Conservation (phyloP, 2,329 filamentous ascomycete species). For the Penicillium nordicum region DNA sequence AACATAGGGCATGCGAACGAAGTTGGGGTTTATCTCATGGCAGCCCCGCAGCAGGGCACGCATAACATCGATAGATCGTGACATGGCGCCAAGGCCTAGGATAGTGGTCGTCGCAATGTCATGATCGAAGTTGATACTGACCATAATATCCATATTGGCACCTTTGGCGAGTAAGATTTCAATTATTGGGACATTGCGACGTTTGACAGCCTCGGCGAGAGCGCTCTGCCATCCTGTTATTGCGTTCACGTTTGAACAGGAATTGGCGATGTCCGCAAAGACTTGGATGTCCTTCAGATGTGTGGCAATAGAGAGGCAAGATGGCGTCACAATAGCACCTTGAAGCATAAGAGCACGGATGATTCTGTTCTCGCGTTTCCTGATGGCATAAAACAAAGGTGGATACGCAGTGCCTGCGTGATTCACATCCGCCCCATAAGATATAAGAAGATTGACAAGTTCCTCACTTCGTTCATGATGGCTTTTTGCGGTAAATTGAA, state of each 20-base stretch:
- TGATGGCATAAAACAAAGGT: constrained; percentile 4
- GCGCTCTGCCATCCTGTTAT: neutral
- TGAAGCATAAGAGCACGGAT: neutral
- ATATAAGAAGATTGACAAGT: constrained; percentile 8
- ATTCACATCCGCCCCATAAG: constrained; percentile 12
- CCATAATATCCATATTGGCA: too few species aligned
- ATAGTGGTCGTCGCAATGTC: neutral
- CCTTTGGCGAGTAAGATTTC: neutral
- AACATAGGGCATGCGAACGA: neutral
- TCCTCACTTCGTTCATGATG: neutral
- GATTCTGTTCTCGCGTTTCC: neutral
- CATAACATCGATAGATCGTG: neutral
- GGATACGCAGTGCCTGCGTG: neutral
- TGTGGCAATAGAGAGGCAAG: neutral
- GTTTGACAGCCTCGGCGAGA: neutral
- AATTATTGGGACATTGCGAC: neutral
- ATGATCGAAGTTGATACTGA: neutral
- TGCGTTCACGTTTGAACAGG: neutral
- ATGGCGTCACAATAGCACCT: neutral
- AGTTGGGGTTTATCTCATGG: neutral
- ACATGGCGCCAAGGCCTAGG: neutral
- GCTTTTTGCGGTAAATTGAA: neutral
- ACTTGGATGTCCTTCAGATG: neutral
- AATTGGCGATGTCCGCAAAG: neutral
- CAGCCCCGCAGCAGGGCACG: neutral